These are phyloP conservation scores for Globisporangium nodosum DNA, from an alignment of 352 stramenopile genomes.

Conservation along the genomic window DNA sequence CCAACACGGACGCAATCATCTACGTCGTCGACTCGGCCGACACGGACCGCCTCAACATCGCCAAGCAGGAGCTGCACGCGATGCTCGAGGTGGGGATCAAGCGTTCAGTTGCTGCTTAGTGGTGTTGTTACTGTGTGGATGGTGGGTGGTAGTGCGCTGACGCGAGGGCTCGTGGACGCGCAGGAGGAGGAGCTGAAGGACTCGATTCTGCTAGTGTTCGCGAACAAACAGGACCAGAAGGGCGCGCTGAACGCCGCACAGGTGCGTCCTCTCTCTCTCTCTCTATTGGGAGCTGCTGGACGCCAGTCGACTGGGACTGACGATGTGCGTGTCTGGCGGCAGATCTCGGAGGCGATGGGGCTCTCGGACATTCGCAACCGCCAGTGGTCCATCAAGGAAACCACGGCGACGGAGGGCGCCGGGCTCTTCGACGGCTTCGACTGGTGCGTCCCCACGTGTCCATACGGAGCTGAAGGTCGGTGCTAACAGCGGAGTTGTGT, in stretches of 20 bases:
- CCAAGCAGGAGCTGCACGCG: conserved; percentile 96
- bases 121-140: too few species aligned
- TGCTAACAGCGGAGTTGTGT: background rate
- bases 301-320: background rate
- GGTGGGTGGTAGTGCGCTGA: background rate
- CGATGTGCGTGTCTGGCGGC: background rate
- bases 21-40: conserved; percentile 97
- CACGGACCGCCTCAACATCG: conserved; percentile 95
- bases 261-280: conserved; percentile 26
- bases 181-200: conserved; percentile 99
- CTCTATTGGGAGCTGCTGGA: background rate
- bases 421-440: conserved; percentile 99
- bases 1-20: conserved; percentile 97
- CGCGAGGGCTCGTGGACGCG: background rate
- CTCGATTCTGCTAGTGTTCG: conserved; percentile 98
- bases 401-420: conserved; percentile 95
- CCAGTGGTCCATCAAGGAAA: conserved; percentile 99
- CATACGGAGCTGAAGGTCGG: background rate
- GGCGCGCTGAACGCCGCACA: conserved; percentile 88
- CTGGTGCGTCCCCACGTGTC: conserved; percentile 65
- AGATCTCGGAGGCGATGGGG: conserved; percentile 98
- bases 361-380: conserved; percentile 97
- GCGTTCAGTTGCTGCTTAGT: background rate
- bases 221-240: conserved; percentile 99
- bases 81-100: conserved; percentile 90